Conservation (phyloP, 1,284 basidiomycete species). For the Malassezia nana region DNA sequence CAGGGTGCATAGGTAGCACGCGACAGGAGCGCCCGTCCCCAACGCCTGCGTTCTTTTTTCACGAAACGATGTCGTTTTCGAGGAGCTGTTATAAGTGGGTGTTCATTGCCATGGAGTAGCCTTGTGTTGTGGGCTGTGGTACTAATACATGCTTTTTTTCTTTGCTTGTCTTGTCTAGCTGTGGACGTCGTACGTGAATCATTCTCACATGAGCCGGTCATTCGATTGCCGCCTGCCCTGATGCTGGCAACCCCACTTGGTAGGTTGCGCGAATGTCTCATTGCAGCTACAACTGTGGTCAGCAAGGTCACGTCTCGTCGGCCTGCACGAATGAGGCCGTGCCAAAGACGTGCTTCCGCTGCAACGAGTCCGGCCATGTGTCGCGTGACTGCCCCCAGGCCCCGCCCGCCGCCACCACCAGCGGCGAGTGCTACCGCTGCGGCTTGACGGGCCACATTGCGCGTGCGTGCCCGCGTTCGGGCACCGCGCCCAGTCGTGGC, state of each 20-base stretch:
- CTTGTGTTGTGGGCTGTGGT: conserved; percentile 5
- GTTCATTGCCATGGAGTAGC: conserved; percentile 2
- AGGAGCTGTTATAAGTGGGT: conserved; percentile 21
- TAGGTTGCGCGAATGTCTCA: conserved; percentile 15
- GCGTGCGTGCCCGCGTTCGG: conserved; percentile 34
- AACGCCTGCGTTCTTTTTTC: not conserved
- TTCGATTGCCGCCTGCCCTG: conserved; percentile 40
- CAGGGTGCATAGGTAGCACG: not conserved
- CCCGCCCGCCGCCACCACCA: conserved; percentile 21
- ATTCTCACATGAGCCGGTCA: conserved; percentile 31
- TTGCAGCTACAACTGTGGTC: conserved; percentile 32
- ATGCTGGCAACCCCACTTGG: conserved; percentile 39
- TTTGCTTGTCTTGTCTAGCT: conserved; percentile 10
- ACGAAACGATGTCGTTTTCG: conserved; percentile 13
- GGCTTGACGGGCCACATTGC: conserved; percentile 36
- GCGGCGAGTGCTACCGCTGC: conserved; percentile 38
- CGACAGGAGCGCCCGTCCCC: not conserved
- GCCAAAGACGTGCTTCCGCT: conserved; percentile 46
- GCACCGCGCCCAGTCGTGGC: conserved; percentile 19
- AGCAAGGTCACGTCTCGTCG: conserved; percentile 39
- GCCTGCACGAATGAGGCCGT: conserved; percentile 39
- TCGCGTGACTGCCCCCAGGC: conserved; percentile 41
- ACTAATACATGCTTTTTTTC: conserved; percentile 4
- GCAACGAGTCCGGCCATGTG: conserved; percentile 40
- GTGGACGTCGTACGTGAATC: conserved; percentile 17